Conservation (phyloP, 257 asterid genomes). For the Nicotiana tabacum region DNA sequence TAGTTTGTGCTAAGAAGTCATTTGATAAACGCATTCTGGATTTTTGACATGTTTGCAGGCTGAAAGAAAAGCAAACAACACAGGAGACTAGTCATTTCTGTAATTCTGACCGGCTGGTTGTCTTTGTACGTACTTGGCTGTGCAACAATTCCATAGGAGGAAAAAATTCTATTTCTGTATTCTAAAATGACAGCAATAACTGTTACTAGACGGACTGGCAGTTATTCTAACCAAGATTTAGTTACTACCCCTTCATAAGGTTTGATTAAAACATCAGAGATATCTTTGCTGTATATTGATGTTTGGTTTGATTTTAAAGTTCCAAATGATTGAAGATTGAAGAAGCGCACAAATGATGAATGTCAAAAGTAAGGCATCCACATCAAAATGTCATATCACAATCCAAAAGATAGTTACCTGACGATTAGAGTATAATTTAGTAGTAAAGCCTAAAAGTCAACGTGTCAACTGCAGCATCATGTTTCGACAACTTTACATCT, state of each 20-base stretch:
- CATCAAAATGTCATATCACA: background rate
- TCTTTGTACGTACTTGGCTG: background rate
- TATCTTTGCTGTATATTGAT: background rate
- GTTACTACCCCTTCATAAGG: background rate
- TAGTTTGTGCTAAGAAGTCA: background rate
- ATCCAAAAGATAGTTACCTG: background rate
- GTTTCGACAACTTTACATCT: background rate
- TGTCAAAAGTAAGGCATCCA: constrained; percentile 4
- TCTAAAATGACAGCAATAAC: background rate
- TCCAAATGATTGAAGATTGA: background rate
- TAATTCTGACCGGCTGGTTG: background rate
- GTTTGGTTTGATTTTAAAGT: background rate
- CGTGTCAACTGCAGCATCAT: background rate
- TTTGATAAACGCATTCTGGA: background rate
- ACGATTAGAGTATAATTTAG: background rate
- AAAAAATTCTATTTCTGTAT: background rate
- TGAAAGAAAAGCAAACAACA: constrained; percentile 64
- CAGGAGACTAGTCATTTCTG: background rate
- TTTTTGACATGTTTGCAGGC: constrained; percentile 47
- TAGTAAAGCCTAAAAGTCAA: background rate
- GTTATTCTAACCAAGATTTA: background rate
- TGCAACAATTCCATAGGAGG: background rate
- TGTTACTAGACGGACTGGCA: background rate
- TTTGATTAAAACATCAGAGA: background rate
- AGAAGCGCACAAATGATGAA: constrained; percentile 1